Base-by-base conservation (phyloP, 495 filamentous ascomycete species). In the Aspergillus ellipticus region DNA sequence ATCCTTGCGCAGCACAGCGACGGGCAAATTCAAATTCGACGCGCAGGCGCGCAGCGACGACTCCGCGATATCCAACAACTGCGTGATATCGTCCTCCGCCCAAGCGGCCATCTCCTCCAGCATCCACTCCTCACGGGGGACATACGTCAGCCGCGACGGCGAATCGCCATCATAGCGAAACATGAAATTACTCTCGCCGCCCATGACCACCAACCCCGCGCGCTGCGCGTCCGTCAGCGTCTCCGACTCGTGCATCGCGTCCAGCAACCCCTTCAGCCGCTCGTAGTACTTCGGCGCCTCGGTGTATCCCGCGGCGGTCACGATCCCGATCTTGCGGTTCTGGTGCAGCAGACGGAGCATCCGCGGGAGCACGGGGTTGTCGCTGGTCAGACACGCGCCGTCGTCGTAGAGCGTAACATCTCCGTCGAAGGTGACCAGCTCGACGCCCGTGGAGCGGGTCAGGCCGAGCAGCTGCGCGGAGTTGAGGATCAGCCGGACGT, bases 361-460 rank as follows among this genome's bases (percentile, higher is more conserved):
- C 6, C 89, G 84, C 0, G 85, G 69, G 53, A 97, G 90, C 11
- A 96, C 87, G 0, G 89, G 87, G 69, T 86, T 95, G 17, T 80
- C 76, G 2, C 81, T 66, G 31, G 81, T 84, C 41, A 98, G 78
- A 57, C 82, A 89, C 60, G 90, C 76, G 10, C 93, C 95, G 65
- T 98, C 93, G 58, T 96, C 91, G 69, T 97, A 97, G 35, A 98
- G 82, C 6, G 95, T 98, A 11, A 98, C 91, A 64, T 98, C 95
- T 66, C 95, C 95, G 68, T 98, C 94, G 63, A 98, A 97, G 13
- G 94, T 98, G 46, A 96, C 84, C 3, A 98, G 83, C 58, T 92
- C 80, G 7, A 95, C 66, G 11, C 68, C 62, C 42, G 78, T 78
- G 15, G 79, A 67, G 37, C 78, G 82, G 6, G 89, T 84, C 2